Percentiles rank a stretch among this genome's conserved stretches.
phyloP scores from a whole-genome alignment of 441 rosid species.

The Sinapis alba region DNA sequence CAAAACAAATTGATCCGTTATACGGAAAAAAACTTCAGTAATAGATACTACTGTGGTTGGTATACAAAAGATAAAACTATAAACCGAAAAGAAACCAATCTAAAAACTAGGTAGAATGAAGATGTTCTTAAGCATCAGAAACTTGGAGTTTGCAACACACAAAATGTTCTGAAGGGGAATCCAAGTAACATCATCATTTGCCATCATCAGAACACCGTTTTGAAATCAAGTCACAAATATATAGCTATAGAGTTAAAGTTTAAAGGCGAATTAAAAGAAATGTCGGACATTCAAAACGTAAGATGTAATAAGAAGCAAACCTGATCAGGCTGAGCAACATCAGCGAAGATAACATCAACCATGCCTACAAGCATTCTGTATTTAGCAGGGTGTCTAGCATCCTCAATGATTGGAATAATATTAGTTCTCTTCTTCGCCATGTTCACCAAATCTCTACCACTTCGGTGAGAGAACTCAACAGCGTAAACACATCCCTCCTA shows the following conservation, averaged over 20 bases:
- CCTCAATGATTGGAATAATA: slow-evolving; percentile 89
- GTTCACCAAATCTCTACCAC: slow-evolving; percentile 96
- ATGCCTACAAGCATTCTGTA: slow-evolving; percentile 91
- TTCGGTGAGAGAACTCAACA: slow-evolving; percentile 89
- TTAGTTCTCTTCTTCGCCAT: slow-evolving; percentile 95
- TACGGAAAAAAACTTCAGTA: no score
- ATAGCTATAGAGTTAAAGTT: neutral
- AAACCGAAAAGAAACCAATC: neutral
- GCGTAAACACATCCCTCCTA: slow-evolving; percentile 87
- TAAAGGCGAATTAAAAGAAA: no score
- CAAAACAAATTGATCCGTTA: neutral
- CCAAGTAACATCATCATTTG: slow-evolving; percentile 69
- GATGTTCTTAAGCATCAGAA: slow-evolving; percentile 61
- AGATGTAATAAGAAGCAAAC: slow-evolving; percentile 41
- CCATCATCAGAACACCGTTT: neutral
- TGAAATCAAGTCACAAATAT: neutral
- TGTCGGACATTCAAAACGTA: no score
- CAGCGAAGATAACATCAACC: slow-evolving; percentile 96
- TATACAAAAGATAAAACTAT: no score
- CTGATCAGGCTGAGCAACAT: slow-evolving; percentile 99
- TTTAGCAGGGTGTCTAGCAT: slow-evolving; percentile 93
- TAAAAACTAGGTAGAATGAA: neutral
- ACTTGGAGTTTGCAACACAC: slow-evolving; percentile 78
- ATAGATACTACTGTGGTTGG: no score
- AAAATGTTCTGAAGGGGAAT: slow-evolving; percentile 82